phyloP scores from a whole-genome alignment of 2,329 filamentous ascomycete genomes.

The Stylonectria norvegica region DNA sequence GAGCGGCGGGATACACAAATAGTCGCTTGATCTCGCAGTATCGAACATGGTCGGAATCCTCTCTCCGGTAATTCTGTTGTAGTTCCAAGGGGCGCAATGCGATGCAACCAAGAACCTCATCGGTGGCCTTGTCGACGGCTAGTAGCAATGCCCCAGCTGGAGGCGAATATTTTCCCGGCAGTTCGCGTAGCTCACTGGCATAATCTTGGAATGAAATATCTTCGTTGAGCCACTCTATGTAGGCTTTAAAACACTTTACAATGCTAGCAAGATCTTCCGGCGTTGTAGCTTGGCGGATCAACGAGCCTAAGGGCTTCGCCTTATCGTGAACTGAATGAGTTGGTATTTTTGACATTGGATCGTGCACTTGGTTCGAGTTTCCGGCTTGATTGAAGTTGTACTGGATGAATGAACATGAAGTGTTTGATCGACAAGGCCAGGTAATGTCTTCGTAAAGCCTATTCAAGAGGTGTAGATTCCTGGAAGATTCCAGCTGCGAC shows the following conservation, averaged over 20 bases:
- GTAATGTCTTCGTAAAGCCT: too few relatives aligned
- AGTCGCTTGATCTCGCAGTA: constrained; percentile 28
- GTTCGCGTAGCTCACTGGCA: constrained; percentile 15
- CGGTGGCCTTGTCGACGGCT: constrained; percentile 17
- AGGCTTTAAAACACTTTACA: constrained; percentile 22
- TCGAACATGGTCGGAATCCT: background rate
- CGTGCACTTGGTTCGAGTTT: too few relatives aligned
- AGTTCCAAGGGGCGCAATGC: constrained; percentile 22
- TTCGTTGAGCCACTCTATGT: constrained; percentile 25
- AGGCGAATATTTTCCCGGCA: constrained; percentile 27
- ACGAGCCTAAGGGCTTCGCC: too few relatives aligned
- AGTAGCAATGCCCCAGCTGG: constrained; percentile 24
- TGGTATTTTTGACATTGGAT: too few relatives aligned
- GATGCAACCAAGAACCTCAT: constrained; percentile 23
- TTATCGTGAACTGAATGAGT: too few relatives aligned
- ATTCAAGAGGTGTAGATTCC: too few relatives aligned
- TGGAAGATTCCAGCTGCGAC: too few relatives aligned
- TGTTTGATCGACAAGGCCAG: too few relatives aligned
- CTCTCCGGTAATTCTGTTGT: constrained; percentile 6
- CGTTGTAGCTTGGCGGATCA: constrained; percentile 21
- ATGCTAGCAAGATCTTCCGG: constrained; percentile 17
- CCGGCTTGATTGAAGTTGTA: too few relatives aligned
- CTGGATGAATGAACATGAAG: too few relatives aligned
- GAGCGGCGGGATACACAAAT: constrained; percentile 26
- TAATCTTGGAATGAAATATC: constrained; percentile 29